These are phyloP conservation scores for Cyclotella cryptica DNA, from an alignment of 108 stramenopile genomes.

Conservation along the genomic window DNA sequence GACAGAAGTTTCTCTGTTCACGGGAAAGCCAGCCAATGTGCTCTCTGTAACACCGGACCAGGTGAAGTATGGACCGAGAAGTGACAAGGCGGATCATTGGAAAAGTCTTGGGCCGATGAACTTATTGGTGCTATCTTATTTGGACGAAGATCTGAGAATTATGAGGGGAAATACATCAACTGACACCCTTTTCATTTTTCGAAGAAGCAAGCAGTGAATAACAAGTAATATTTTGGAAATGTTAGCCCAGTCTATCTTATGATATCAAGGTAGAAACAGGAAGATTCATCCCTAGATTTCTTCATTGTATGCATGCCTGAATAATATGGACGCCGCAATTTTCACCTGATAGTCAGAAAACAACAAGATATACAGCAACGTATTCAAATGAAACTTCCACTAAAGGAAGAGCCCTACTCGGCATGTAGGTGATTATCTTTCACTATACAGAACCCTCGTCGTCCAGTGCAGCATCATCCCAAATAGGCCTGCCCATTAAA, in stretches of 20 bases:
- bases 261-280: neutral
- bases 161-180: slow-evolving; percentile 88
- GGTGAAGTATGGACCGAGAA: slow-evolving; percentile 76
- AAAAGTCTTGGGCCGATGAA: slow-evolving; percentile 84
- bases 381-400: too few species aligned
- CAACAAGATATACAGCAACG: too few species aligned
- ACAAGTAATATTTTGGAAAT: neutral
- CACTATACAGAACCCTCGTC: slow-evolving; percentile 3
- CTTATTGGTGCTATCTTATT: slow-evolving; percentile 74
- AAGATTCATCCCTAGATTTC: neutral
- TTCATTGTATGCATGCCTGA: too few species aligned
- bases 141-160: slow-evolving; percentile 82
- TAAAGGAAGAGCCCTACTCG: too few species aligned
- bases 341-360: too few species aligned
- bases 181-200: slow-evolving; percentile 80
- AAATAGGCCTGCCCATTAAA: neutral
- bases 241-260: too few species aligned
- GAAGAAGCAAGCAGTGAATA: slow-evolving; percentile 37
- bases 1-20: slow-evolving; percentile 73
- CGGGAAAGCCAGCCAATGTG: slow-evolving; percentile 71
- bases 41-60: slow-evolving; percentile 73
- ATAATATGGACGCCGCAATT: too few species aligned
- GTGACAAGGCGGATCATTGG: slow-evolving; percentile 87
- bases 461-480: neutral
- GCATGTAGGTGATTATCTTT: too few species aligned